Evolutionary conservation across 1,139 yeast species (phyloP), one percentile per base, ranked within the genome.

Genomic region (Pichia sp.): DNA sequence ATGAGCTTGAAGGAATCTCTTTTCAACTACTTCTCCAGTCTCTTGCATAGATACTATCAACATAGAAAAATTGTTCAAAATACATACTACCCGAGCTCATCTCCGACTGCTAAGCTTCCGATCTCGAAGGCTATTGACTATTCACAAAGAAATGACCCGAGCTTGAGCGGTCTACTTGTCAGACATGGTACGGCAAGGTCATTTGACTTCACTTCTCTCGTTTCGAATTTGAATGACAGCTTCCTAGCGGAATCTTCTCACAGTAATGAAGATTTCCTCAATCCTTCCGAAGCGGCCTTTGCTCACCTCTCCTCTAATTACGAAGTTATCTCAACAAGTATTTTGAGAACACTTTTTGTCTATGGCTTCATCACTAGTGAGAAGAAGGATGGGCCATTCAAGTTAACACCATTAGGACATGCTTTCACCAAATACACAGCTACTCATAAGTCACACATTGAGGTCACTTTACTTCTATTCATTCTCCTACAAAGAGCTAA

Each of bases 11-110:
- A 79, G 44, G 79, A 81, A 40, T 67, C 70, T 45, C 77, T 79
- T 39, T 64, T 83, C 44, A 81, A 81, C 47, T 63, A 85, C 38
- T 58, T 88, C 22, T 77, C 94, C 13, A 80, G 77, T 48, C 71
- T 80, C 22, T 68, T 88, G 49, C 82, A 87, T 40, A 75, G 97
- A 53, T 91, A 85, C 58, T 87, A 79, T 56, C 96, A 88, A 55
- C 80, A 74, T 40, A 85, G 82, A 53, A 77, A 72, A 40, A 68
- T 84, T 21, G 60, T 64, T 29, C 71, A 77, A 24, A 63, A 64
- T 21, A 74, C 70, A 38, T 82, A 86, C 78, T 81, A 69, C 54
- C 13, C n/a, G 16, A 72, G 72, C 29, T 70, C 70, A 12, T 49
- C 58, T 8, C 12, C 27, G 16, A 8, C 11, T 15, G 6, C 17